Percentiles rank a stretch among this genome's conserved stretches.
phyloP scores from a whole-genome alignment of 257 asterid species.

The Misopates orontium region DNA sequence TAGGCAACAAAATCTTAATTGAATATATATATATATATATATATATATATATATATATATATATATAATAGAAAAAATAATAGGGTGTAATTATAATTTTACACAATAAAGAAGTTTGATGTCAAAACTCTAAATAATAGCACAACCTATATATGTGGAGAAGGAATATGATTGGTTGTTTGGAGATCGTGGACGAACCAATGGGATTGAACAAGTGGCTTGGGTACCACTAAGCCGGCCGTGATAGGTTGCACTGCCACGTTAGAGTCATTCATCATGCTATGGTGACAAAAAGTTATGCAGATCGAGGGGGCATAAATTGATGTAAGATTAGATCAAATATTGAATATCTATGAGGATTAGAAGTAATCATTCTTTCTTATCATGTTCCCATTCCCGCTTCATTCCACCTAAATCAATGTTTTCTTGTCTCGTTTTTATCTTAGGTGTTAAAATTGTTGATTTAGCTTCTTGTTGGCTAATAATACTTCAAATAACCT shows the following conservation, averaged over 20 bases:
- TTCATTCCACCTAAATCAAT: conserved; percentile 39
- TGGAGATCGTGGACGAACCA: conserved; percentile 28
- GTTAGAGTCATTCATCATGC: conserved; percentile 33
- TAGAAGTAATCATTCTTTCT: conserved; percentile 36
- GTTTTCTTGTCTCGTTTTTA: conserved; percentile 45
- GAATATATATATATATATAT: too few species aligned
- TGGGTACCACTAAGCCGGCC: conserved; percentile 40
- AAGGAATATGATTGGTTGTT: conserved; percentile 23
- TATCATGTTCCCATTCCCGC: conserved; percentile 55
- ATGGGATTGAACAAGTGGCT: conserved; percentile 32
- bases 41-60: too few species aligned
- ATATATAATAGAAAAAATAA: too few species aligned
- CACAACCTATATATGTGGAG: neutral
- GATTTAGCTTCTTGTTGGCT: conserved; percentile 1
- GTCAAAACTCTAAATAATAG: too few species aligned
- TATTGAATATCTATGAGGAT: conserved; percentile 34
- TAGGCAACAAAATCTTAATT: too few species aligned
- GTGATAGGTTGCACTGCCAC: conserved; percentile 39
- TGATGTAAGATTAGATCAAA: conserved; percentile 29
- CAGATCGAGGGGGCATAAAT: conserved; percentile 35
- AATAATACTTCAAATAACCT: too few species aligned
- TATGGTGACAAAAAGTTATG: conserved; percentile 34
- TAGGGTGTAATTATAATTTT: too few species aligned
- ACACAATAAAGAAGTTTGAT: too few species aligned
- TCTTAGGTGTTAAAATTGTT: conserved; percentile 7